These are phyloP conservation scores for Epichloe bromicola DNA, from an alignment of 2,329 filamentous ascomycete genomes.

Conservation along the genomic window DNA sequence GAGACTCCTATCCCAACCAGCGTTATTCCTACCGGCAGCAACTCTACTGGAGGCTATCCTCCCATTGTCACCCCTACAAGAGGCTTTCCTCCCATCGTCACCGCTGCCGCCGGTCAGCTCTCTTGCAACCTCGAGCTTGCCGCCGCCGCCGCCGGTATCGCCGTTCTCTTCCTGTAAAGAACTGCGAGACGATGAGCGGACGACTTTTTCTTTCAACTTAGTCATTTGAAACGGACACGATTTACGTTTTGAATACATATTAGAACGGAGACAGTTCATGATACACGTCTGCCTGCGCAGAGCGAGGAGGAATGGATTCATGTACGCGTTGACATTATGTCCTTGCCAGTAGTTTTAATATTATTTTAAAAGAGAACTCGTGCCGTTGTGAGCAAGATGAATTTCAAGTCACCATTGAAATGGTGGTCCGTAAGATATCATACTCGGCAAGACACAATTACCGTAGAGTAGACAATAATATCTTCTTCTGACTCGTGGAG, in stretches of 20 bases:
- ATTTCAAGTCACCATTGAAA: no score
- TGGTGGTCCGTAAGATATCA: no score
- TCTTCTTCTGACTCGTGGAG: no score
- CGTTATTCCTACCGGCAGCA: neutral
- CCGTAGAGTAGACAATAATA: no score
- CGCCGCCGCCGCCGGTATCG: conserved; percentile 19
- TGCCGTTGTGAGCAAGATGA: no score
- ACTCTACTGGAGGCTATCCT: neutral
- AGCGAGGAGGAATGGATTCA: neutral
- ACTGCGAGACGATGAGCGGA: neutral
- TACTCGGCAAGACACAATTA: no score
- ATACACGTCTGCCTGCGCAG: neutral
- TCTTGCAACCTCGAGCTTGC: conserved; percentile 15
- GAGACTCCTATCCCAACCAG: neutral
- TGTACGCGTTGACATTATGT: neutral
- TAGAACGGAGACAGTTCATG: neutral
- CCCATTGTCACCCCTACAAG: neutral
- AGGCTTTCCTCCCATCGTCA: conserved; percentile 11
- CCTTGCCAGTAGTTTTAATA: neutral
- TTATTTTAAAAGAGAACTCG: neutral
- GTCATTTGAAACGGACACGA: neutral
- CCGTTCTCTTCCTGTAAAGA: conserved; percentile 15
- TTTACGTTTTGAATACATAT: neutral
- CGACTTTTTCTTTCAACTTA: neutral
- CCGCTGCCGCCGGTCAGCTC: conserved; percentile 20